Conservation (phyloP, 1,284 basidiomycete species). For the Ceratobasidium sp. region DNA sequence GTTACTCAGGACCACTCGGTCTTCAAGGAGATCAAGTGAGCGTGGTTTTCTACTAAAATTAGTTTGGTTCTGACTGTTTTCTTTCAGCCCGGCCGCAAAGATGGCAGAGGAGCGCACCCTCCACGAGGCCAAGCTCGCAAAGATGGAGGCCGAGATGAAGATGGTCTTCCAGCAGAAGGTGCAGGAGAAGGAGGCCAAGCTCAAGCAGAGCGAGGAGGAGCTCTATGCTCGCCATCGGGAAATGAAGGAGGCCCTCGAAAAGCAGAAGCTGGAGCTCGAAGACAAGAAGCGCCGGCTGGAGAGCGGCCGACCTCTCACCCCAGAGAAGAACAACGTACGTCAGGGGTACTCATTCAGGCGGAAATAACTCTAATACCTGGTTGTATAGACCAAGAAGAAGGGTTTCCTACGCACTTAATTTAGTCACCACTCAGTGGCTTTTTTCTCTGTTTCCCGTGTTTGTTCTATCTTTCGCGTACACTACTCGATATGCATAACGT, state of each 20-base stretch:
- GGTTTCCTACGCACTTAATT: slow-evolving; percentile 72
- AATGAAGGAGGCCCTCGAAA: slow-evolving; percentile 98
- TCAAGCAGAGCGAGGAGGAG: slow-evolving; percentile 98
- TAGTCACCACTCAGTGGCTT: background rate
- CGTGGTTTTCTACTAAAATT: slow-evolving; percentile 43
- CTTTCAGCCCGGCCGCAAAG: slow-evolving; percentile 82
- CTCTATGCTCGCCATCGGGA: slow-evolving; percentile 96
- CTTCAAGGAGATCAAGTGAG: slow-evolving; percentile 97
- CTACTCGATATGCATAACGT: slow-evolving; percentile 40
- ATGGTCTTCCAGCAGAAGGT: slow-evolving; percentile 99
- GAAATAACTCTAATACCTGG: slow-evolving; percentile 14
- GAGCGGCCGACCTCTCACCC: slow-evolving; percentile 90
- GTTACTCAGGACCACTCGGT: slow-evolving; percentile 94
- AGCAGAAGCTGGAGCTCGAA: slow-evolving; percentile 92
- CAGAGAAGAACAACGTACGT: slow-evolving; percentile 72
- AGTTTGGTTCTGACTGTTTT: slow-evolving; percentile 2
- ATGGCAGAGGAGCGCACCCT: slow-evolving; percentile 92
- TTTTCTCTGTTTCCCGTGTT: slow-evolving; percentile 12
- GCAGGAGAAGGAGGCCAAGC: slow-evolving; percentile 95
- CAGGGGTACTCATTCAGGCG: background rate
- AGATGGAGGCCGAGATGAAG: slow-evolving; percentile 99
- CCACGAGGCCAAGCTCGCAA: slow-evolving; percentile 93
- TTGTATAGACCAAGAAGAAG: slow-evolving; percentile 70
- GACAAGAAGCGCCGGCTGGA: slow-evolving; percentile 98
- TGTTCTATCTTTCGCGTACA: slow-evolving; percentile 27